These are phyloP conservation scores for Diaporthe longicolla DNA, from an alignment of 2,329 filamentous ascomycete genomes.

Conservation along the genomic window DNA sequence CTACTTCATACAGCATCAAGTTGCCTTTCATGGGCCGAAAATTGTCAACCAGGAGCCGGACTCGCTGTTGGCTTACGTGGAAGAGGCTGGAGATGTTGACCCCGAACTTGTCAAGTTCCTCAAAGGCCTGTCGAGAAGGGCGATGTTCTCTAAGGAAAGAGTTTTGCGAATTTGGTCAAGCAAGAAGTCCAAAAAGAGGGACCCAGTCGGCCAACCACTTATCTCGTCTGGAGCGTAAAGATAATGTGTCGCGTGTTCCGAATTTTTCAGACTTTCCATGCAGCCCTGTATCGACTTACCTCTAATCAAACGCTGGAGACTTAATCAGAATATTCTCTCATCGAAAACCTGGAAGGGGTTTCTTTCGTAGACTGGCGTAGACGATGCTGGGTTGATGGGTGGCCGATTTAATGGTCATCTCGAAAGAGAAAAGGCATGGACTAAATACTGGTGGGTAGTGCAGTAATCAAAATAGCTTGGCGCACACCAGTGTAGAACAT, in stretches of 20 bases:
- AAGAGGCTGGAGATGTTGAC: slow-evolving; percentile 12
- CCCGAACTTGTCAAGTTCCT: slow-evolving; percentile 19
- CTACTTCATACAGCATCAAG: slow-evolving; percentile 4
- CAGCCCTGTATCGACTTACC: no score
- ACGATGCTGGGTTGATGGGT: neutral
- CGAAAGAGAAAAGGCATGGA: neutral
- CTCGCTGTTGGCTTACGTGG: slow-evolving; percentile 7
- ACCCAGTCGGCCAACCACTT: neutral
- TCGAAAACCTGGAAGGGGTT: neutral
- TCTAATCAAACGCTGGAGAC: neutral
- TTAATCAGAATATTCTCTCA: neutral
- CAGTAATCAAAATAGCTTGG: neutral
- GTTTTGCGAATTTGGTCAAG: neutral
- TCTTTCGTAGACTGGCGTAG: neutral
- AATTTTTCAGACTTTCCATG: no score
- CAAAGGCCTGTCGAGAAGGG: neutral
- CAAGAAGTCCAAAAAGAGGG: neutral
- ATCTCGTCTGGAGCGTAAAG: neutral
- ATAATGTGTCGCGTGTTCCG: no score
- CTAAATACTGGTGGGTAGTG: no score
- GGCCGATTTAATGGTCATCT: neutral
- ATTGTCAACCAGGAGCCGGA: neutral
- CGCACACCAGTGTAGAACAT: neutral
- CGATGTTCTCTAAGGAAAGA: neutral
- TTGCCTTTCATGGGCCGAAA: neutral